These are phyloP conservation scores for Fusarium chlamydosporum DNA, from an alignment of 2,329 filamentous ascomycete species.

Conservation along the genomic window DNA sequence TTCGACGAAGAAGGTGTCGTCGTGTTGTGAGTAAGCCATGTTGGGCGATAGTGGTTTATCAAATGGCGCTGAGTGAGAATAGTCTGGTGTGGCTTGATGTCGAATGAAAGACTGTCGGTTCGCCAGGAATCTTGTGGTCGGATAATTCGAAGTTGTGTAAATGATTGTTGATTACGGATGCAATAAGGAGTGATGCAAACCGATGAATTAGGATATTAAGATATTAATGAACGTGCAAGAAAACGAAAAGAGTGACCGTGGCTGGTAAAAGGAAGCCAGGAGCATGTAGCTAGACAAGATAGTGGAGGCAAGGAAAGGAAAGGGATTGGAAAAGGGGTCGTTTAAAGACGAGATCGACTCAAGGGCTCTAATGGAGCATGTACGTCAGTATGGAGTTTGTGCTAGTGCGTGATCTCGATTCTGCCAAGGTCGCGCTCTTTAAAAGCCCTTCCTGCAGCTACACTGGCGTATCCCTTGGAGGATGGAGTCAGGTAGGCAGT, in stretches of 20 bases:
- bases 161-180: slow-evolving; percentile 30
- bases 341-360: slow-evolving; percentile 64
- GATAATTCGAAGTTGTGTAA: slow-evolving; percentile 59
- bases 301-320: slow-evolving; percentile 54
- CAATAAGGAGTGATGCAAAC: slow-evolving; percentile 55
- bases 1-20: slow-evolving; percentile 69
- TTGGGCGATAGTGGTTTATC: slow-evolving; percentile 51
- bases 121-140: slow-evolving; percentile 66
- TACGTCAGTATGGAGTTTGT: slow-evolving; percentile 53
- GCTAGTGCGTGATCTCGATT: slow-evolving; percentile 45
- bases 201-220: slow-evolving; percentile 66
- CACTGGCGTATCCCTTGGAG: slow-evolving; percentile 49
- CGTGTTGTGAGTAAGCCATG: slow-evolving; percentile 63
- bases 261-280: slow-evolving; percentile 62
- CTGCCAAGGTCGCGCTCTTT: slow-evolving; percentile 32
- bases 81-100: slow-evolving; percentile 48
- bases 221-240: slow-evolving; percentile 72
- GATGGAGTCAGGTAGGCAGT: slow-evolving; percentile 30
- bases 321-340: slow-evolving; percentile 62
- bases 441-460: slow-evolving; percentile 4
- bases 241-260: slow-evolving; percentile 71
- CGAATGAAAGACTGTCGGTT: slow-evolving; percentile 65
- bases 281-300: slow-evolving; percentile 56
- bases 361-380: slow-evolving; percentile 57
- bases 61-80: slow-evolving; percentile 38